Evolutionary conservation across 2,329 filamentous ascomycete species (phyloP).

Genomic region (Beauveria sp.): DNA sequence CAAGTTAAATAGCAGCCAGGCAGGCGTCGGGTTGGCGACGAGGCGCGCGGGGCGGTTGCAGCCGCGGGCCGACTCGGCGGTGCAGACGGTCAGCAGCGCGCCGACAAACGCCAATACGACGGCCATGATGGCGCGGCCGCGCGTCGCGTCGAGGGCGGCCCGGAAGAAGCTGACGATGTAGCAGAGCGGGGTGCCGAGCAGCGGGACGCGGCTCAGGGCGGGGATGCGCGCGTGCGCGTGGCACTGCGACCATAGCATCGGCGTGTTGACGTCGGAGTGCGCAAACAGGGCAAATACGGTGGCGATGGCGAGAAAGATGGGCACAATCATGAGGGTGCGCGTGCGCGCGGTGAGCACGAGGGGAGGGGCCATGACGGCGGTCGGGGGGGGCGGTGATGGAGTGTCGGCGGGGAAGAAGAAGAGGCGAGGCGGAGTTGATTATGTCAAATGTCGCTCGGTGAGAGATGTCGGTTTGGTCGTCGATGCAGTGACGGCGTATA

Average conservation of each 20-base stretch:
- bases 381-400: not conserved
- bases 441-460: no score
- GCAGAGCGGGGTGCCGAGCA: constrained; percentile 39
- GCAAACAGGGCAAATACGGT: constrained; percentile 35
- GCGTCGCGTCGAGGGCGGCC: constrained; percentile 32
- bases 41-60: constrained; percentile 29
- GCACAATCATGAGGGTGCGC: constrained; percentile 42
- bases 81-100: constrained; percentile 40
- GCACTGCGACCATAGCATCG: constrained; percentile 47
- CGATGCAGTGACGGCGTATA: not conserved
- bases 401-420: no score
- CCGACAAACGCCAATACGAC: constrained; percentile 36
- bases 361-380: not conserved
- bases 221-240: constrained; percentile 39
- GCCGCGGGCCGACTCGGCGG: constrained; percentile 41
- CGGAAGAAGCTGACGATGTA: constrained; percentile 44
- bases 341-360: constrained; percentile 25
- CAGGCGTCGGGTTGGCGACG: constrained; percentile 30
- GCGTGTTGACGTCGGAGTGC: constrained; percentile 42
- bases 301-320: constrained; percentile 36
- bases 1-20: constrained; percentile 42
- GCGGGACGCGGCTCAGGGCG: constrained; percentile 34
- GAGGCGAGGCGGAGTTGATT: no score
- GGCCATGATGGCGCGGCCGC: constrained; percentile 33
- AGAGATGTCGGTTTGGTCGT: not conserved